Conservation (phyloP, 495 filamentous ascomycete species). For the Cudoniella acicularis region DNA sequence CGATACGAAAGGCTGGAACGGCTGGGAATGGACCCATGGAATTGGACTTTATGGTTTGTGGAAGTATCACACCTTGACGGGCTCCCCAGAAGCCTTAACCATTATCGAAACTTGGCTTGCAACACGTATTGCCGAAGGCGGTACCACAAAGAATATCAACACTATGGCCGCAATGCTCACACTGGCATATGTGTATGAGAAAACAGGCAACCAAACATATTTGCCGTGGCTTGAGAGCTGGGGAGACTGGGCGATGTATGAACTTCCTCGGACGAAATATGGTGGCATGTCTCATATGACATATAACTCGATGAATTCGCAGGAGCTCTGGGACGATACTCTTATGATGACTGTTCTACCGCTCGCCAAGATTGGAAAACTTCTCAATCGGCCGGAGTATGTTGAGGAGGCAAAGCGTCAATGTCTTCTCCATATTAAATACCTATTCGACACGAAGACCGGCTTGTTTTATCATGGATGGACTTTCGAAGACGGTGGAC, state of each 20-base stretch:
- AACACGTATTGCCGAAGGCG: constrained; percentile 58
- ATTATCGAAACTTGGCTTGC: constrained; percentile 69
- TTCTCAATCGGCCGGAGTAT: constrained; percentile 61
- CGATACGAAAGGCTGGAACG: constrained; percentile 74
- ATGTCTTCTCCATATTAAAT: constrained; percentile 68
- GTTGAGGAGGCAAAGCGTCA: constrained; percentile 71
- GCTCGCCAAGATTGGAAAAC: constrained; percentile 67
- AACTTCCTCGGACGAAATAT: constrained; percentile 61
- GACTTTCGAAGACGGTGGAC: constrained; percentile 63
- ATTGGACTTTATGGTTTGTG: constrained; percentile 75
- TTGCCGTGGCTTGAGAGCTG: constrained; percentile 68
- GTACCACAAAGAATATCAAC: constrained; percentile 78
- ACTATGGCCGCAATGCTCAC: constrained; percentile 73
- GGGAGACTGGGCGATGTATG: constrained; percentile 75
- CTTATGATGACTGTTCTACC: constrained; percentile 80
- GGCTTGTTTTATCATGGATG: constrained; percentile 75
- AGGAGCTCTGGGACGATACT: constrained; percentile 75
- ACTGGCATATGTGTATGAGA: constrained; percentile 67
- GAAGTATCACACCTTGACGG: constrained; percentile 68
- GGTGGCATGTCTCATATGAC: constrained; percentile 75
- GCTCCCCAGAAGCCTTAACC: constrained; percentile 42
- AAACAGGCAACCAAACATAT: constrained; percentile 56
- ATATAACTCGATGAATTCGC: constrained; percentile 57
- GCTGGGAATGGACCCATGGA: constrained; percentile 81
- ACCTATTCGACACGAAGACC: constrained; percentile 61